Evolutionary conservation across 2,329 filamentous ascomycete genomes (phyloP).

Genomic region (Alternaria consortialis): DNA sequence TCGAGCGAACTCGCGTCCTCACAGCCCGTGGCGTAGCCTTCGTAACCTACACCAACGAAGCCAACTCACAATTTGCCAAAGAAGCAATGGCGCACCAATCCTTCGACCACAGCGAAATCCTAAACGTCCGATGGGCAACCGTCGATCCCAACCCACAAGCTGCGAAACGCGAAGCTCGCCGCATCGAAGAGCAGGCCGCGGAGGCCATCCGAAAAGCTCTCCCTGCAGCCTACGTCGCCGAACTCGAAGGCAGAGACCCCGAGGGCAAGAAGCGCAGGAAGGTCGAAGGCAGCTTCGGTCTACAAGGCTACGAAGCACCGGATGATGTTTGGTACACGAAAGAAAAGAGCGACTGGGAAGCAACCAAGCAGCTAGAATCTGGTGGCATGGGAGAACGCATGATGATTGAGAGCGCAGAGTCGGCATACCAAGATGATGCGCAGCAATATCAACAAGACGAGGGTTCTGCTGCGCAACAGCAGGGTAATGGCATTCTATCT

Average conservation of each 20-base stretch:
- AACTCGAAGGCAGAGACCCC: constrained; percentile 90
- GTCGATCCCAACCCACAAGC: constrained; percentile 95
- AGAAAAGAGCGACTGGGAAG: constrained; percentile 72
- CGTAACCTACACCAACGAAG: constrained; percentile 89
- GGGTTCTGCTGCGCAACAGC: constrained; percentile 1
- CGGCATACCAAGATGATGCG: constrained; percentile 39
- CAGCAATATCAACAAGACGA: constrained; percentile 32
- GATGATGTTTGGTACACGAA: constrained; percentile 93
- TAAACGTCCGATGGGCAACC: constrained; percentile 97
- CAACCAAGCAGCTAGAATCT: constrained; percentile 67
- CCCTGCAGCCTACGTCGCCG: constrained; percentile 88
- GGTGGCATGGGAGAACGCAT: constrained; percentile 64
- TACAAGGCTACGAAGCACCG: constrained; percentile 91
- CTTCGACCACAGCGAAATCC: constrained; percentile 87
- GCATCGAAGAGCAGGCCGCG: constrained; percentile 94
- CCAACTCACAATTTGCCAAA: constrained; percentile 59
- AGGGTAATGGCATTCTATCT: constrained; percentile 75
- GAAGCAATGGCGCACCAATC: constrained; percentile 96
- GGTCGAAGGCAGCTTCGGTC: constrained; percentile 83
- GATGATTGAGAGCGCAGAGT: constrained; percentile 57
- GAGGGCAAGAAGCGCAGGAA: constrained; percentile 88
- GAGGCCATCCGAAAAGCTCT: constrained; percentile 89
- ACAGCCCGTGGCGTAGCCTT: constrained; percentile 92
- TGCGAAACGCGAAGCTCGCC: constrained; percentile 86
- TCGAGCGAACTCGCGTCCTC: constrained; percentile 87